A percentile compares a stretch with the other conserved stretches of the same genome.
Conservation (phyloP, 2,329 filamentous ascomycete species). For the Aureobasidium sp. region DNA sequence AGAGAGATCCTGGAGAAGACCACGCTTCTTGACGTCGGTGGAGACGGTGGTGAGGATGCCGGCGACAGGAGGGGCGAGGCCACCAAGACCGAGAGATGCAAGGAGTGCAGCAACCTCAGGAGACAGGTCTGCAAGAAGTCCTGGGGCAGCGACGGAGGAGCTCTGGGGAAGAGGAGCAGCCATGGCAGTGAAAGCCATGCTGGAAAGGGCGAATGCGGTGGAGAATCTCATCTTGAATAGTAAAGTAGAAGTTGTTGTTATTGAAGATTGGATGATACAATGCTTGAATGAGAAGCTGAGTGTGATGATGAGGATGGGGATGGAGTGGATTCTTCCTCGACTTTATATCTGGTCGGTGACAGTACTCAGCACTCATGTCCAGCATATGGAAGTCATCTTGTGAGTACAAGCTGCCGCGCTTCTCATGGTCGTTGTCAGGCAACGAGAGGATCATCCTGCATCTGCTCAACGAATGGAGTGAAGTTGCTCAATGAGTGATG, state of each 20-base stretch:
- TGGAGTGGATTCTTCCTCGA: background rate
- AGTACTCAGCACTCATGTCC: no score
- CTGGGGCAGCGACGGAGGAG: no score
- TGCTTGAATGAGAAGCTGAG: background rate
- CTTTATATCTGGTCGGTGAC: background rate
- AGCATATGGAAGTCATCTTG: no score
- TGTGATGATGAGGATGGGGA: background rate
- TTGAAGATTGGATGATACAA: background rate
- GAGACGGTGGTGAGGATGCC: no score
- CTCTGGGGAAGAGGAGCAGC: no score
- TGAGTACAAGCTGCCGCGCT: background rate
- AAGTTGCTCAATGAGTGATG: background rate
- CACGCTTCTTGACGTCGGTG: no score
- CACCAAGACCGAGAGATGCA: background rate
- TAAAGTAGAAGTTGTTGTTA: background rate
- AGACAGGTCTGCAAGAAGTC: background rate
- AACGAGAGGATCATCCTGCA: background rate
- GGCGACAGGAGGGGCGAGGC: background rate
- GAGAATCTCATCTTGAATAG: background rate
- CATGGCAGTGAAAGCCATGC: conserved; percentile 3
- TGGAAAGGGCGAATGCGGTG: background rate
- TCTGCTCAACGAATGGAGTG: background rate
- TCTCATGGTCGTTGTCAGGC: background rate
- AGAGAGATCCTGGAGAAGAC: no score
- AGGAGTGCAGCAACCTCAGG: background rate